Evolutionary conservation across 306 rosid species (phyloP).

Genomic region (Vigna reflexopilosa): DNA sequence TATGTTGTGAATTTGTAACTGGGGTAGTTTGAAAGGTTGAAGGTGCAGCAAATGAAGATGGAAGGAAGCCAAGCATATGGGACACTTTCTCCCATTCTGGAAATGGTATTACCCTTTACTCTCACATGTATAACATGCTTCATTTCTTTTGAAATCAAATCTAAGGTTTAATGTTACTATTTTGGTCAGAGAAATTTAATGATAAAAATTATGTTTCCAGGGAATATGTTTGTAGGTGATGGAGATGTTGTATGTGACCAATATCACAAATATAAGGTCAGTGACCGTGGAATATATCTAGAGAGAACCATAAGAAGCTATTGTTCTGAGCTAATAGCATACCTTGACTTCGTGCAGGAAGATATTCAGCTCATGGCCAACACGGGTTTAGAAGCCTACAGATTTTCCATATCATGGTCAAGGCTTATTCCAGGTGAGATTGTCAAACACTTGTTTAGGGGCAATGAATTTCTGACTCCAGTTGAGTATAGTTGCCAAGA

Average conservation of each 20-base stretch:
- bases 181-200: neutral
- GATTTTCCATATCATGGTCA: constrained; percentile 58
- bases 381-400: constrained; percentile 46
- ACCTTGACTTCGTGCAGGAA: constrained; percentile 41
- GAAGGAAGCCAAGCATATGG: constrained; percentile 54
- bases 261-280: constrained; percentile 54
- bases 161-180: neutral
- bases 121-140: neutral
- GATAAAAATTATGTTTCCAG: constrained; percentile 9
- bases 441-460: neutral
- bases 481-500: neutral
- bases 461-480: neutral
- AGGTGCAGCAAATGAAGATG: constrained; percentile 55
- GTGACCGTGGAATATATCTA: neutral
- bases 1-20: no score
- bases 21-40: constrained; percentile 39
- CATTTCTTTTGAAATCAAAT: neutral
- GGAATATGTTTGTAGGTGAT: neutral
- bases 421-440: constrained; percentile 47
- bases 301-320: neutral
- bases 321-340: neutral
- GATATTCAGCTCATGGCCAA: constrained; percentile 51
- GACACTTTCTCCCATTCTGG: constrained; percentile 44
- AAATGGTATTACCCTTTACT: constrained; percentile 26
- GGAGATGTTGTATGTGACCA: constrained; percentile 44